These are phyloP conservation scores for Saksenaea vasiformis DNA, from an alignment of 371 early-diverging fungal species.

Conservation along the genomic window DNA sequence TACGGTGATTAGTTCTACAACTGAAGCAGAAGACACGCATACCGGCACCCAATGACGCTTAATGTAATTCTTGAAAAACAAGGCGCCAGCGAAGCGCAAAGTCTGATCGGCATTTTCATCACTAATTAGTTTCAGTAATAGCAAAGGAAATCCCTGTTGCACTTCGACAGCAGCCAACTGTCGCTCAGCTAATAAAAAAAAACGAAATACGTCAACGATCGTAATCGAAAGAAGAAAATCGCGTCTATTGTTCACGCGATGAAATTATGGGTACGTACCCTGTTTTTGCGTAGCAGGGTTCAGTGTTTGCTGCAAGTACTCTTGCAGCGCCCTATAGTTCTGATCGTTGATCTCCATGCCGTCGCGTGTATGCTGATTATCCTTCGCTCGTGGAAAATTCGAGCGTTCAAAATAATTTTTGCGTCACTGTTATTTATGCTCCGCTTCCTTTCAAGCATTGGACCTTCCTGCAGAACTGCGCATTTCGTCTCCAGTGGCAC, in stretches of 20 bases:
- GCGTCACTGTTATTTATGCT: too few relatives aligned
- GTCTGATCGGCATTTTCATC: conserved; percentile 55
- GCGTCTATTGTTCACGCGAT: background rate
- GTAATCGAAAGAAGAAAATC: conserved; percentile 2
- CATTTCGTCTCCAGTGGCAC: too few relatives aligned
- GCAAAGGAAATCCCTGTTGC: conserved; percentile 73
- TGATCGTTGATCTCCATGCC: conserved; percentile 58
- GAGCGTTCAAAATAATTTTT: too few relatives aligned
- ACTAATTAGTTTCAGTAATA: conserved; percentile 72
- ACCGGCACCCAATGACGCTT: conserved; percentile 87
- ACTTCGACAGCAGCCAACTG: conserved; percentile 63
- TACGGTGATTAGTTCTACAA: background rate
- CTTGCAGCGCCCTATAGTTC: conserved; percentile 63
- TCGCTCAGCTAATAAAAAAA: conserved; percentile 58
- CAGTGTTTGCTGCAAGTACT: conserved; percentile 76
- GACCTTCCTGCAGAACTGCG: too few relatives aligned
- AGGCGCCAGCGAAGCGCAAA: conserved; percentile 79
- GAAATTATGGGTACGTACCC: conserved; percentile 47
- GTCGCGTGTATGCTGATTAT: too few relatives aligned
- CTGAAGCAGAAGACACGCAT: conserved; percentile 16
- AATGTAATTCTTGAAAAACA: conserved; percentile 95
- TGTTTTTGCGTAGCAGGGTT: conserved; percentile 75
- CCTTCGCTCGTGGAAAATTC: too few relatives aligned
- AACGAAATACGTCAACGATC: background rate
- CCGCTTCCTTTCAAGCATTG: too few relatives aligned